These are phyloP conservation scores for Nicotiana benthamiana DNA, from an alignment of 257 asterid species.

Conservation along the genomic window DNA sequence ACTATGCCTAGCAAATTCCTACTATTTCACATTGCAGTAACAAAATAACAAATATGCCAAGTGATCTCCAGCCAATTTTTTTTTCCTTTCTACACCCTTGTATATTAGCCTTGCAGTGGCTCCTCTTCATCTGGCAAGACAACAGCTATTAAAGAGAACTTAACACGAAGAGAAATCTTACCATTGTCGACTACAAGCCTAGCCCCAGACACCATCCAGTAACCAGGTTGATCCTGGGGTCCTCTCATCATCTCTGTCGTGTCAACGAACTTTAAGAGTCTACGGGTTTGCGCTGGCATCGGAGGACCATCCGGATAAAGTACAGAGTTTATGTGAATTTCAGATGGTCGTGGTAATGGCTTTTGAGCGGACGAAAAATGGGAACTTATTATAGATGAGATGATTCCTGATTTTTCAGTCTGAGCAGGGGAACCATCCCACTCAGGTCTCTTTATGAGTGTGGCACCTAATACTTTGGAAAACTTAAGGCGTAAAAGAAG, in stretches of 20 bases:
- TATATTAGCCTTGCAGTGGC: conserved; percentile 11
- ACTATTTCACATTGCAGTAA: not conserved
- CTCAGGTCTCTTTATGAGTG: conserved; percentile 56
- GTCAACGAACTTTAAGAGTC: conserved; percentile 72
- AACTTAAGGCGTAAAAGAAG: conserved; percentile 61
- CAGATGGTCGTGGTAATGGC: conserved; percentile 79
- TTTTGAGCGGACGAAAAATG: conserved; percentile 67
- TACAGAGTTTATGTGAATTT: conserved; percentile 81
- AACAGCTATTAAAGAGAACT: conserved; percentile 60
- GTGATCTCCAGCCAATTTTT: not conserved
- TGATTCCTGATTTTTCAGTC: conserved; percentile 81
- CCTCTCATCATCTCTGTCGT: conserved; percentile 85
- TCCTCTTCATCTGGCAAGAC: conserved; percentile 65
- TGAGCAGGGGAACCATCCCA: conserved; percentile 94
- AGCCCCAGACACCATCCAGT: conserved; percentile 95
- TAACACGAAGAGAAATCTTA: conserved; percentile 69
- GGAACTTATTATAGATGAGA: conserved; percentile 78
- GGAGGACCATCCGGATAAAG: conserved; percentile 95
- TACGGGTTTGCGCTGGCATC: conserved; percentile 56
- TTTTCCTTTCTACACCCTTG: not conserved
- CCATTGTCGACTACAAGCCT: conserved; percentile 83
- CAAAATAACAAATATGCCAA: not conserved
- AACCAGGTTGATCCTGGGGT: conserved; percentile 87
- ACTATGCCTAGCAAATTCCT: not conserved
- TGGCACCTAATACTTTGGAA: conserved; percentile 63